phyloP scores from a whole-genome alignment of 1,284 basidiomycete genomes.

The Puccinia novopanici region DNA sequence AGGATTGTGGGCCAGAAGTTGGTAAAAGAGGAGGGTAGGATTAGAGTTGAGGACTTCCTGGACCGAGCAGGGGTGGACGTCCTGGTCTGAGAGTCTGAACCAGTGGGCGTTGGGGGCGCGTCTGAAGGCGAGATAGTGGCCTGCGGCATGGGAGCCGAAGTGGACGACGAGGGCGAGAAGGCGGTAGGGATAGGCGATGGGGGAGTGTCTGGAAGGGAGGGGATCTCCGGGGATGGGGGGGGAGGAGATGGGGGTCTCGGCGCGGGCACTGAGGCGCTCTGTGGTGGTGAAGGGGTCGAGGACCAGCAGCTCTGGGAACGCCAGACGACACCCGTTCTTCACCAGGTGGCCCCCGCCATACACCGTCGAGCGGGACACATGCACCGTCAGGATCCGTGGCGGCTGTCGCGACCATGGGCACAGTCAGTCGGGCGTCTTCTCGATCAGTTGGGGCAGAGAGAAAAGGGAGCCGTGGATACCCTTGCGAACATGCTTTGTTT shows the following conservation, averaged over 20 bases:
- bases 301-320: slow-evolving; percentile 81
- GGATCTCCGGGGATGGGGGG: neutral
- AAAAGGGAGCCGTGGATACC: slow-evolving; percentile 62
- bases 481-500: slow-evolving; percentile 84
- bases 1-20: slow-evolving; percentile 60
- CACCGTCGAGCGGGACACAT: slow-evolving; percentile 81
- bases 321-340: slow-evolving; percentile 77
- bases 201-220: no score
- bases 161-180: slow-evolving; percentile 81
- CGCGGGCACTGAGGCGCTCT: slow-evolving; percentile 64
- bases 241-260: slow-evolving; percentile 52
- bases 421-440: no score
- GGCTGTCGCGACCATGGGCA: slow-evolving; percentile 63
- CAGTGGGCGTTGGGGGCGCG: slow-evolving; percentile 71
- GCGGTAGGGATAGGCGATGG: neutral
- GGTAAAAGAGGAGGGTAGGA: slow-evolving; percentile 86
- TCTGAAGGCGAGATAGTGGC: slow-evolving; percentile 87
- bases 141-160: slow-evolving; percentile 82
- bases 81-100: slow-evolving; percentile 81
- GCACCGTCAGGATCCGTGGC: slow-evolving; percentile 76
- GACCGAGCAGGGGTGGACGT: slow-evolving; percentile 74
- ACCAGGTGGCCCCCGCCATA: slow-evolving; percentile 68
- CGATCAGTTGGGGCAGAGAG: slow-evolving; percentile 50
- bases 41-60: slow-evolving; percentile 73
- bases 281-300: slow-evolving; percentile 79